phyloP scores from a whole-genome alignment of 2,329 filamentous ascomycete genomes.

The Aphanoascus verrucosus region DNA sequence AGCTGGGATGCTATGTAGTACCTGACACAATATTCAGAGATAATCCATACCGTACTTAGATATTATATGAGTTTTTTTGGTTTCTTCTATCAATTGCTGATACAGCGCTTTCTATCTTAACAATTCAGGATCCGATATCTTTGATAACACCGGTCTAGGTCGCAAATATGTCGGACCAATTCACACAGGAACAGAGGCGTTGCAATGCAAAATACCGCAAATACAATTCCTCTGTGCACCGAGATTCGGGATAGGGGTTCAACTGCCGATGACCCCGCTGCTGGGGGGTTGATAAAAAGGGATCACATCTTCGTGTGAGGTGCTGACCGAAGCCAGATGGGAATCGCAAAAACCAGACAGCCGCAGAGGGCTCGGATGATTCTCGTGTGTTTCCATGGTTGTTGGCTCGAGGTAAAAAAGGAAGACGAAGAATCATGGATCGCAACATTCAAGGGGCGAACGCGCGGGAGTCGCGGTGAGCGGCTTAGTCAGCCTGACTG shows the following conservation, averaged over 20 bases:
- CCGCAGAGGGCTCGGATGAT: conserved; percentile 12
- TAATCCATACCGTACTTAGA: background rate
- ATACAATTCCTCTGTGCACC: conserved; percentile 8
- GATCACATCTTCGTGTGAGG: conserved; percentile 14
- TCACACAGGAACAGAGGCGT: conserved; percentile 2
- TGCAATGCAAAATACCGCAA: background rate
- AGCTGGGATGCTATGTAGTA: background rate
- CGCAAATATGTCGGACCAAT: background rate
- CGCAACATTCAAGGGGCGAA: background rate
- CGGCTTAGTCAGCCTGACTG: background rate
- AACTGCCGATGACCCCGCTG: conserved; percentile 24
- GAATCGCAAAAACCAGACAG: background rate
- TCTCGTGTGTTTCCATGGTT: conserved; percentile 14
- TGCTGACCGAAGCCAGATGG: conserved; percentile 6
- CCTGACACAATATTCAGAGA: background rate
- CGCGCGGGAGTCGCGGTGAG: background rate
- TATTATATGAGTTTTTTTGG: background rate
- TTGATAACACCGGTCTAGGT: background rate
- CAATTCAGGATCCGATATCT: background rate
- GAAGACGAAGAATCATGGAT: background rate
- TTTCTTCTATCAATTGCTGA: background rate
- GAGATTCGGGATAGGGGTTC: conserved; percentile 2
- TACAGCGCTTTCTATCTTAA: background rate
- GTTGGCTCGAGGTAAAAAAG: background rate
- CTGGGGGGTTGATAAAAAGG: conserved; percentile 22